Evolutionary conservation across 352 stramenopile genomes (phyloP).

Genomic region (Aphanomyces stellatus): DNA sequence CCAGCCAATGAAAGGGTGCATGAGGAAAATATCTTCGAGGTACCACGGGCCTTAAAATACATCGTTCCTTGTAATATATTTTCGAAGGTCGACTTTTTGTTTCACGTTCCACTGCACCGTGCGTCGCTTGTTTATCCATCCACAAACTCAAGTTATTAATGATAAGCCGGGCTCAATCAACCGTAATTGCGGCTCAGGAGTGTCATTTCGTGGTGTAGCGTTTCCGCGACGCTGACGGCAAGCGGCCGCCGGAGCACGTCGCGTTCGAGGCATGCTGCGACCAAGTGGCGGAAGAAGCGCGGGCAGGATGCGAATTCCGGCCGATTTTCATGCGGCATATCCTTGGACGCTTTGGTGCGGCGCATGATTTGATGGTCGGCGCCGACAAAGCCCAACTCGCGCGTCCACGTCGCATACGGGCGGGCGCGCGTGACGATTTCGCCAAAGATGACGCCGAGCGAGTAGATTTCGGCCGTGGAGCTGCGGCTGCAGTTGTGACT

Average conservation of each 20-base stretch:
- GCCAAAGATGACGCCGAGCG: conserved; percentile 6
- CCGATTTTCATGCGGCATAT: neutral
- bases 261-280: neutral
- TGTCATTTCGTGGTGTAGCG: neutral
- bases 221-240: conserved; percentile 4
- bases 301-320: conserved; percentile 2
- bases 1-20: too few relatives aligned
- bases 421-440: conserved; percentile 8
- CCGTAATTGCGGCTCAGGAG: neutral
- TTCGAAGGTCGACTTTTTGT: too few relatives aligned
- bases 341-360: neutral
- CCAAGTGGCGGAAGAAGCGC: neutral
- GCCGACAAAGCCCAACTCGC: neutral
- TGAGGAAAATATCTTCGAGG: too few relatives aligned
- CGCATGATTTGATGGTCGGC: neutral
- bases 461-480: conserved; percentile 4
- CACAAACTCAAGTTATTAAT: too few relatives aligned
- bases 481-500: neutral
- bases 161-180: too few relatives aligned
- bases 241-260: conserved; percentile 11
- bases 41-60: too few relatives aligned
- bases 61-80: too few relatives aligned
- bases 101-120: too few relatives aligned
- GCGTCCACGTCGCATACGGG: neutral
- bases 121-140: too few relatives aligned